Evolutionary conservation across 2,329 filamentous ascomycete genomes (phyloP), one percentile per base, ranked within the genome.

Genomic region (Monilinia vaccinii-corymbosi): DNA sequence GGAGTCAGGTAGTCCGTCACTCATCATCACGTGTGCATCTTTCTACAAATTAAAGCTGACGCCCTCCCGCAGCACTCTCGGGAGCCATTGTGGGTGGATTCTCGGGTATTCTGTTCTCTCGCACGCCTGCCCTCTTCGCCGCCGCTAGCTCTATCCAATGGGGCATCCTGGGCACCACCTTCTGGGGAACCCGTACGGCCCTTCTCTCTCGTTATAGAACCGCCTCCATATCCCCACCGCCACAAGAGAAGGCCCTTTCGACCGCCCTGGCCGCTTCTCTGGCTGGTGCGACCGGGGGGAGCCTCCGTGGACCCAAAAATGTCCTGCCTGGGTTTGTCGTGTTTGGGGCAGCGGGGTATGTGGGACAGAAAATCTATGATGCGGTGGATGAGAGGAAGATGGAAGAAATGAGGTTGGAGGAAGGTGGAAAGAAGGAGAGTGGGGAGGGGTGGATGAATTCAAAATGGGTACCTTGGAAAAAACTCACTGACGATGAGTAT

Each of bases 141-240:
- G 67, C 87, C 14, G 80, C 86, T 42, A 85, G 87, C 25, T 88
- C 89, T 21, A 77, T 89, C 45, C 91, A 96, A 75, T 96, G 89
- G 83, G 90, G 90, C 73, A 80, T 83, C 46, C 79, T 95, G 44
- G 90, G 90, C 40, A 83, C 81, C 50, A 88, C 83, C 18, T 97
- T 86, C 71, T 93, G 86, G 79, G 86, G 87, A 52, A 59, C 57
- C 13, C 48, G 73, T 21, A 69, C 79, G 25, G 71, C 78, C 65
- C 71, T 81, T 66, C 74, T 77, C 61, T 72, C 77, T 63, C 78
- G 76, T 74, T 78, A 78, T 21, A 62, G 66, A 10, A 64, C 64
- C 18, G 51, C 51, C 4, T 44, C 25, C 13, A 13, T 18, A 34
- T 18, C 32, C 56, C 58, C 85, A n/a, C 80, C 78, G 1, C 73